Conservation (phyloP, 768 basidiomycete genomes). For the Candolleomyces eurysporus region DNA sequence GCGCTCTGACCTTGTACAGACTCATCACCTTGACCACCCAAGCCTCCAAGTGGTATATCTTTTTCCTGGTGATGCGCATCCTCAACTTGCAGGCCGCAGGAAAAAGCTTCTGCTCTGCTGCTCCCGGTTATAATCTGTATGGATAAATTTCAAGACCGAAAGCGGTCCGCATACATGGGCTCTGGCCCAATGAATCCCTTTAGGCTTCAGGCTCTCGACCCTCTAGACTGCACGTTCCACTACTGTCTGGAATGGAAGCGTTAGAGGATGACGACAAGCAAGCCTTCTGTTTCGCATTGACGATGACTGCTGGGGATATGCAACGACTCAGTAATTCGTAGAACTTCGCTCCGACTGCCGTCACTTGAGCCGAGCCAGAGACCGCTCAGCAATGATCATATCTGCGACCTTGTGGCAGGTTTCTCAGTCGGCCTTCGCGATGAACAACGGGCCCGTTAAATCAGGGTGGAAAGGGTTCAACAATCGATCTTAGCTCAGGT, state of each 20-base stretch:
- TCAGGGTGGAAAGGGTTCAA: conserved; percentile 59
- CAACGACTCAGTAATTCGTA: conserved; percentile 97
- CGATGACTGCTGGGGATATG: conserved; percentile 87
- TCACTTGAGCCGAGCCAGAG: conserved; percentile 68
- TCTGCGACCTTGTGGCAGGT: conserved; percentile 91
- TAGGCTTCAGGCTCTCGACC: conserved; percentile 84
- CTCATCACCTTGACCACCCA: conserved; percentile 98
- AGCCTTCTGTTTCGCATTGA: conserved; percentile 61
- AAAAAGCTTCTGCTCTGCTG: too few relatives aligned
- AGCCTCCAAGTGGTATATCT: conserved; percentile 93
- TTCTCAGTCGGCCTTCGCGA: conserved; percentile 99
- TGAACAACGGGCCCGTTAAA: conserved; percentile 70
- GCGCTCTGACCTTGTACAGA: conserved; percentile 64
- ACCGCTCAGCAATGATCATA: conserved; percentile 85
- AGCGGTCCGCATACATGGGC: conserved; percentile 68
- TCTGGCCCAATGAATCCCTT: conserved; percentile 97
- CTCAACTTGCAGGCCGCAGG: conserved; percentile 40
- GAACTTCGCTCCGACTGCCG: conserved; percentile 92
- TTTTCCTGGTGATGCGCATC: conserved; percentile 74
- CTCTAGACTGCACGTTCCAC: conserved; percentile 83
- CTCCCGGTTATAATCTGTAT: conserved; percentile 53
- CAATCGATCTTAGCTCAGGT: background rate
- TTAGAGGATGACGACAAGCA: conserved; percentile 2
- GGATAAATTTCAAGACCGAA: conserved; percentile 1
- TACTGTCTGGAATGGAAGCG: conserved; percentile 62